Conservation (phyloP, 2,329 filamentous ascomycete genomes). For the Pseudocercospora vitis region DNA sequence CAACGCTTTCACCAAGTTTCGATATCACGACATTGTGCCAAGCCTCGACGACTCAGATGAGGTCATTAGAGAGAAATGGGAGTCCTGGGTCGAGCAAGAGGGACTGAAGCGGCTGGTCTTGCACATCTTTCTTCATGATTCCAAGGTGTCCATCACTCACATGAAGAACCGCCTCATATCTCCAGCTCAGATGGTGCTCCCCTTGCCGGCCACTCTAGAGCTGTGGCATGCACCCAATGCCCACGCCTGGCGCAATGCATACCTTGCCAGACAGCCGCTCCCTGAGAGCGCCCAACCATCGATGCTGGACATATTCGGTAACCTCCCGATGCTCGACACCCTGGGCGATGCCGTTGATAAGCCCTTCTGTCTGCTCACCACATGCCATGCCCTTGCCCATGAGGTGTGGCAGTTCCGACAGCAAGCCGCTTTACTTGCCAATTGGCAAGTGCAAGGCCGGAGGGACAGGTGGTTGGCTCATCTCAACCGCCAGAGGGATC, state of each 20-base stretch:
- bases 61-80: conserved; percentile 63
- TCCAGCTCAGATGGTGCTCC: conserved; percentile 65
- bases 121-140: conserved; percentile 63
- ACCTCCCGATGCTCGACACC: conserved; percentile 16
- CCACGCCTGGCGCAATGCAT: conserved; percentile 61
- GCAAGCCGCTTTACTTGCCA: conserved; percentile 33
- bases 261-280: conserved; percentile 42
- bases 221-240: conserved; percentile 66
- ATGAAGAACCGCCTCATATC: conserved; percentile 63
- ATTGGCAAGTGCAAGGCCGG: conserved; percentile 24
- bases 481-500: conserved; percentile 25
- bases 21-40: conserved; percentile 45
- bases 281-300: conserved; percentile 46
- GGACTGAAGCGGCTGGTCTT: conserved; percentile 67
- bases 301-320: conserved; percentile 46
- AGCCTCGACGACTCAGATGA: conserved; percentile 55
- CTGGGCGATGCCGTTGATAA: conserved; percentile 55
- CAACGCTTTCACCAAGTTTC: conserved; percentile 26
- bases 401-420: conserved; percentile 63
- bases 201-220: conserved; percentile 60
- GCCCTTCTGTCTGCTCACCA: conserved; percentile 58
- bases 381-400: conserved; percentile 57
- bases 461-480: conserved; percentile 31
- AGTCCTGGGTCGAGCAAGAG: conserved; percentile 61
- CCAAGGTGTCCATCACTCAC: conserved; percentile 65